Conservation (phyloP, 2,329 filamentous ascomycete genomes). For the Penicillium paneum region DNA sequence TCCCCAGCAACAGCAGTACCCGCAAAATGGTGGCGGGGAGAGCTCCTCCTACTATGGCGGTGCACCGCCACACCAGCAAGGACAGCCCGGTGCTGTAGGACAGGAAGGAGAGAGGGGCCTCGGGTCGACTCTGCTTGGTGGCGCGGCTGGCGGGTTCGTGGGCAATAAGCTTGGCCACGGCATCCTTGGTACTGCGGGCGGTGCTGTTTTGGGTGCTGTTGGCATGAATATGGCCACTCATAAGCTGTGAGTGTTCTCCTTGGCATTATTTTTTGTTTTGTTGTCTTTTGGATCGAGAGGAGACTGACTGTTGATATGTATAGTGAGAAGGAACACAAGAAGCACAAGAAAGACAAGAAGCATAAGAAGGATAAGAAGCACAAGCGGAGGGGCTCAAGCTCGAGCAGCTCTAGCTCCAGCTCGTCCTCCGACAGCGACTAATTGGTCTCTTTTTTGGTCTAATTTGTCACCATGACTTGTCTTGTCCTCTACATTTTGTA, state of each 20-base stretch:
- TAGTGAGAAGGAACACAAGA: slow-evolving; percentile 15
- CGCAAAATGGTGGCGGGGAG: slow-evolving; percentile 27
- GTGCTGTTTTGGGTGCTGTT: slow-evolving; percentile 20
- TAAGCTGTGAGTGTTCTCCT: slow-evolving; percentile 13
- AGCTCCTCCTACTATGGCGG: slow-evolving; percentile 33
- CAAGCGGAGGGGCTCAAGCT: slow-evolving; percentile 9
- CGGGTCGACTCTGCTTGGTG: slow-evolving; percentile 21
- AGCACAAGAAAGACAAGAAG: slow-evolving; percentile 17
- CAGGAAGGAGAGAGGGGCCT: slow-evolving; percentile 20
- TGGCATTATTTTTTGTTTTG: not conserved
- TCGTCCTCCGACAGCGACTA: slow-evolving; percentile 14
- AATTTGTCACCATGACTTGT: not conserved
- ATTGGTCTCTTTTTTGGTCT: not conserved
- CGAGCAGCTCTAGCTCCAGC: slow-evolving; percentile 12
- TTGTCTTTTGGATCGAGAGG: not conserved
- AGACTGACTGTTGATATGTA: not conserved
- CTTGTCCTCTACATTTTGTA: not conserved
- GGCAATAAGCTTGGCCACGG: slow-evolving; percentile 21
- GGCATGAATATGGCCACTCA: slow-evolving; percentile 19
- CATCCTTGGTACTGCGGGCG: slow-evolving; percentile 16
- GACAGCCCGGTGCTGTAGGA: slow-evolving; percentile 19
- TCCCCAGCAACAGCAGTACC: slow-evolving; percentile 26
- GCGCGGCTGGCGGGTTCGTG: slow-evolving; percentile 19
- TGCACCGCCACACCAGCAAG: slow-evolving; percentile 20
- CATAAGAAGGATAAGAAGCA: slow-evolving; percentile 20